These are phyloP conservation scores for Populus tomentosa DNA, from an alignment of 441 rosid species.

Conservation along the genomic window DNA sequence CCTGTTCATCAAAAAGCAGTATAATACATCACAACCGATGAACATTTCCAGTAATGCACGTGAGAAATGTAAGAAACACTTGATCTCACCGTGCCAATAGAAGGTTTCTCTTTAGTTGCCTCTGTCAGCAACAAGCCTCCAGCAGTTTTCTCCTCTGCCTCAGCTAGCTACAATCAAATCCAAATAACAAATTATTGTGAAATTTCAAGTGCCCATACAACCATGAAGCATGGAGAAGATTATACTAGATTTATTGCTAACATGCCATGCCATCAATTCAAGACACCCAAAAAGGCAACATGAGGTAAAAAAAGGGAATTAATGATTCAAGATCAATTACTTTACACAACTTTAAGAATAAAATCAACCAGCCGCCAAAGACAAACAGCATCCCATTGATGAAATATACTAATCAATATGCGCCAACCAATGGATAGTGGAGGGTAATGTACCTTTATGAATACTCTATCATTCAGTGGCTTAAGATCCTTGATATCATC, in stretches of 20 bases:
- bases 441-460: conserved; percentile 52
- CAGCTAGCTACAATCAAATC: conserved; percentile 53
- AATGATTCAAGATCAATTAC: neutral
- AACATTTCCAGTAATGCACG: neutral
- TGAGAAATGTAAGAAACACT: too few relatives aligned
- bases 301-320: neutral
- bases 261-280: neutral
- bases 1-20: conserved; percentile 37
- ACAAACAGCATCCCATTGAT: neutral
- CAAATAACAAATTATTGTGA: neutral
- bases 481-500: conserved; percentile 88
- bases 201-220: neutral
- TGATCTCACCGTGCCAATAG: conserved; percentile 65
- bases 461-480: conserved; percentile 82
- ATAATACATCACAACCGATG: neutral
- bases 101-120: conserved; percentile 87
- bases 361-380: neutral
- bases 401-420: too few relatives aligned
- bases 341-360: neutral
- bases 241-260: neutral
- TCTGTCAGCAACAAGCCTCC: conserved; percentile 88
- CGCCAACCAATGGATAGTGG: neutral
- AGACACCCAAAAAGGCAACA: neutral
- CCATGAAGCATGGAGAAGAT: neutral
- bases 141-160: conserved; percentile 87